phyloP scores from a whole-genome alignment of 169 alveolate genomes.

The Theileria parva region DNA sequence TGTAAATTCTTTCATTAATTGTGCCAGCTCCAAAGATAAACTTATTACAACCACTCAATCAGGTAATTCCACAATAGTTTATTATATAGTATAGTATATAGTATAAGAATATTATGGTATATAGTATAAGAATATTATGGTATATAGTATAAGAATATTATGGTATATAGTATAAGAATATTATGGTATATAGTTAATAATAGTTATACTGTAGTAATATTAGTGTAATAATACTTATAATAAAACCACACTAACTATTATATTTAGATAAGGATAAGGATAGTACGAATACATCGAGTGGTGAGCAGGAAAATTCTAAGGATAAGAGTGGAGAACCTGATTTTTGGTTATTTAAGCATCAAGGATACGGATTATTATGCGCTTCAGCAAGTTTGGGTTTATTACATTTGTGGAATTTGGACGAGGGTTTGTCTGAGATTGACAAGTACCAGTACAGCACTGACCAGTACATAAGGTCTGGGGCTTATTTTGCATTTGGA shows the following conservation, averaged over 20 bases:
- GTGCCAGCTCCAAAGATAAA: constrained; percentile 79
- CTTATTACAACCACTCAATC: neutral
- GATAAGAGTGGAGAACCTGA: constrained; percentile 73
- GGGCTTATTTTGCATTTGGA: constrained; percentile 94
- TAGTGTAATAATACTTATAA: too few relatives aligned
- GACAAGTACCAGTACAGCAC: constrained; percentile 91
- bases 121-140: too few relatives aligned
- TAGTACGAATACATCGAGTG: neutral
- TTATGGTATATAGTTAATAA: too few relatives aligned
- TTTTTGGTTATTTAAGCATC: constrained; percentile 91
- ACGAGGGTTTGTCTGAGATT: constrained; percentile 92
- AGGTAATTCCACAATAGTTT: too few relatives aligned
- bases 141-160: too few relatives aligned
- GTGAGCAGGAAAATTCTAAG: constrained; percentile 35
- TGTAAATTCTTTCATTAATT: constrained; percentile 98
- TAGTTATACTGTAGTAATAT: neutral
- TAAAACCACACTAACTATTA: too few relatives aligned
- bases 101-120: too few relatives aligned
- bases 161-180: too few relatives aligned
- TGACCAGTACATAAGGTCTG: constrained; percentile 94
- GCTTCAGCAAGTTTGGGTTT: constrained; percentile 96
- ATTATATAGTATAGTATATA: too few relatives aligned
- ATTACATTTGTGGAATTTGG: constrained; percentile 96
- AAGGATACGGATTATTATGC: constrained; percentile 92
- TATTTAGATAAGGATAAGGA: neutral